Evolutionary conservation across 345 rosid genomes (phyloP).

Genomic region (Rhodamnia argentea): DNA sequence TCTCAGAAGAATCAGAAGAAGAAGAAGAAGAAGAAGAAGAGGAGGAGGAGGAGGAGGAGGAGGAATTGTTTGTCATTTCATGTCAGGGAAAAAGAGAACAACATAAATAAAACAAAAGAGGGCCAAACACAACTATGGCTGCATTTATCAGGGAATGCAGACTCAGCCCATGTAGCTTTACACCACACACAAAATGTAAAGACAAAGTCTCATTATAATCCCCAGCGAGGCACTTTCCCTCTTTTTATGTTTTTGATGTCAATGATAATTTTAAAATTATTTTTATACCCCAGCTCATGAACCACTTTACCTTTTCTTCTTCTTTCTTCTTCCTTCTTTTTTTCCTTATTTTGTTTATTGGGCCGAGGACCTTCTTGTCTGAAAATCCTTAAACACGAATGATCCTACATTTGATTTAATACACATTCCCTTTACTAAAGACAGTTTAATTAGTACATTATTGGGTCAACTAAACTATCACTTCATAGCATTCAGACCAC

Average conservation of each 20-base stretch:
- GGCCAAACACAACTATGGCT: neutral
- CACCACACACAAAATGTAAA: slow-evolving; percentile 4
- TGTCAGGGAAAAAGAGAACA: neutral
- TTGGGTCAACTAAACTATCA: neutral
- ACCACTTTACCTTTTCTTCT: neutral
- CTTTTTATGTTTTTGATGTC: neutral
- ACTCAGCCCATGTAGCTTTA: neutral
- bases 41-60: neutral
- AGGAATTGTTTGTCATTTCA: neutral
- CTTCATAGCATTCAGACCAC: neutral
- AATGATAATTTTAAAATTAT: neutral
- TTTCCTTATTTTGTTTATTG: neutral
- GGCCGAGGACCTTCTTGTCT: neutral
- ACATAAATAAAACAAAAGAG: neutral
- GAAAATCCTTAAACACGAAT: neutral
- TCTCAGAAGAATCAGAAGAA: neutral
- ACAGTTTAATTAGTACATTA: neutral
- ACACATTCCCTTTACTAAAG: neutral
- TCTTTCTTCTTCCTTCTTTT: neutral
- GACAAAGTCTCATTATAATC: slow-evolving; percentile 6
- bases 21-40: neutral
- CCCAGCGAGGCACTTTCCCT: neutral
- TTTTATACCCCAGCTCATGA: neutral
- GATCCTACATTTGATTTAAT: neutral
- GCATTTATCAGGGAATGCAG: neutral